These are phyloP conservation scores for Geotrichum phurueaensis DNA, from an alignment of 1,139 yeast genomes.

Conservation along the genomic window DNA sequence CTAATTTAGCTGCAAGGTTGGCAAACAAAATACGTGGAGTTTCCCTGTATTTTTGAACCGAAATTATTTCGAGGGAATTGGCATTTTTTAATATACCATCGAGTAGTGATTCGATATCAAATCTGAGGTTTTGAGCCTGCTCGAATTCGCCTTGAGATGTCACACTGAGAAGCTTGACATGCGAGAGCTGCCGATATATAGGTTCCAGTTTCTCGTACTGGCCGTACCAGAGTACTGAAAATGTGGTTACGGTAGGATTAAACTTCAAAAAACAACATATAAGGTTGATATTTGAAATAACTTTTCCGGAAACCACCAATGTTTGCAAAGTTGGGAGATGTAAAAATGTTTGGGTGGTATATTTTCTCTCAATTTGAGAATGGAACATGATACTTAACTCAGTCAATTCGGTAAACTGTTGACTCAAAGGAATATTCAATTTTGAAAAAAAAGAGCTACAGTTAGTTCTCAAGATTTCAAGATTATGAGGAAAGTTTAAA, in stretches of 20 bases:
- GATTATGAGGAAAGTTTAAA: background rate
- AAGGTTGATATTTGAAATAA: background rate
- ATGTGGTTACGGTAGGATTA: background rate
- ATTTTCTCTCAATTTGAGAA: background rate
- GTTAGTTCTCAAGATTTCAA: background rate
- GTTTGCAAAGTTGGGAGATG: background rate
- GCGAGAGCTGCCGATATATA: background rate
- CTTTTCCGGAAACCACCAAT: background rate
- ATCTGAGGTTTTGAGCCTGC: too few relatives aligned
- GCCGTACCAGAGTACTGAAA: background rate
- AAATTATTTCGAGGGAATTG: background rate
- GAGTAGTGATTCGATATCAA: background rate
- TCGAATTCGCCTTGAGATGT: background rate
- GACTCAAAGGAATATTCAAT: background rate
- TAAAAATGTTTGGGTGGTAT: background rate
- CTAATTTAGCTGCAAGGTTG: background rate
- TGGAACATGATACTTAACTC: too few relatives aligned
- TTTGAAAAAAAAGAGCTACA: background rate
- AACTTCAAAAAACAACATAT: background rate
- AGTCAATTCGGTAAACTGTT: background rate
- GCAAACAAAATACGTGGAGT: background rate
- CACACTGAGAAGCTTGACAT: background rate
- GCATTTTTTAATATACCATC: background rate
- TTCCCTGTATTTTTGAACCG: background rate
- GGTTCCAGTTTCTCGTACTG: background rate